Conservation (phyloP, 257 asterid genomes). For the Plectranthus barbatus region DNA sequence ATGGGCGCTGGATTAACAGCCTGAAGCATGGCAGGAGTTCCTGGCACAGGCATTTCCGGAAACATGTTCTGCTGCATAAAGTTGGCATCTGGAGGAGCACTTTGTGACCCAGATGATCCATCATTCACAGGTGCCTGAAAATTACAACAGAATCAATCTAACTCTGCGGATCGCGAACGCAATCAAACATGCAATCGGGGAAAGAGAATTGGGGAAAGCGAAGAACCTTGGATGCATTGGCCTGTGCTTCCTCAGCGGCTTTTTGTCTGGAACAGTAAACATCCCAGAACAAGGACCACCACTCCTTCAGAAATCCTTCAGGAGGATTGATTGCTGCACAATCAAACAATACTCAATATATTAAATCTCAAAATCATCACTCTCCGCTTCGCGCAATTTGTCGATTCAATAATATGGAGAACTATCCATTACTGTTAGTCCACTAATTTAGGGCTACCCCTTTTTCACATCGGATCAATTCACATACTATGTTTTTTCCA, state of each 20-base stretch:
- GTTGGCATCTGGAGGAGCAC: conserved; percentile 9
- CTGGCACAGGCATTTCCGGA: neutral
- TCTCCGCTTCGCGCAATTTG: no score
- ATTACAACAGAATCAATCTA: neutral
- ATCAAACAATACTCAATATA: no score
- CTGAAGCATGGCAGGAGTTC: neutral
- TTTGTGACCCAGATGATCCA: neutral
- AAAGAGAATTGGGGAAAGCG: neutral
- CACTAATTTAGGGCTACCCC: no score
- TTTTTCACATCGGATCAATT: no score
- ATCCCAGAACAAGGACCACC: conserved; percentile 50
- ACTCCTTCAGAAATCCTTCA: conserved; percentile 32
- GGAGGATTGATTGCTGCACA: conserved; percentile 24
- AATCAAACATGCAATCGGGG: neutral
- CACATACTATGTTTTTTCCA: no score
- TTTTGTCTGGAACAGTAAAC: neutral
- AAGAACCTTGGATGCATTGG: conserved; percentile 26
- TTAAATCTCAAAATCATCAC: no score
- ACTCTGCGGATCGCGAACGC: neutral
- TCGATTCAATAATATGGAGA: no score
- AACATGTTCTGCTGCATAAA: conserved; percentile 5
- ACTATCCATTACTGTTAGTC: no score
- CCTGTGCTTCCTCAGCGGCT: neutral
- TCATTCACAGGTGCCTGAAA: conserved; percentile 6
- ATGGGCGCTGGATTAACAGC: neutral